Evolutionary conservation across 2,329 filamentous ascomycete species (phyloP).

Genomic region (Penicillium sp.): DNA sequence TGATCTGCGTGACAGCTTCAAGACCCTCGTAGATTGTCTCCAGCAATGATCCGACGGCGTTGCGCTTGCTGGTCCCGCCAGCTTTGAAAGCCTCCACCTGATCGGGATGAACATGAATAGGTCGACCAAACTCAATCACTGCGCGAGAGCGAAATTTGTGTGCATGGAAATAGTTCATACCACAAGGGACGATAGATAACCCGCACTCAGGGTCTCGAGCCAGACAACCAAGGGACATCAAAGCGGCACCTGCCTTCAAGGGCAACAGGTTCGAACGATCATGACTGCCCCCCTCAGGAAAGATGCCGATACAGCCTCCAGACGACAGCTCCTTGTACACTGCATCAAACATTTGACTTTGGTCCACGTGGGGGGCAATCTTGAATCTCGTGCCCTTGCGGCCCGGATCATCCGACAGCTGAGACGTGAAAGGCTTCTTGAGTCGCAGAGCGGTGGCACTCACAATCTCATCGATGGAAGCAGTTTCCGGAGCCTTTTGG

Average conservation of each 20-base stretch:
- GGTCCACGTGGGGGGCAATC: conserved; percentile 82
- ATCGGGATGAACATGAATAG: conserved; percentile 75
- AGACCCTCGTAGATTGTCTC: conserved; percentile 79
- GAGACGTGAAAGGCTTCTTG: conserved; percentile 76
- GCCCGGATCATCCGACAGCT: conserved; percentile 44
- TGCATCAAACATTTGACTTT: conserved; percentile 82
- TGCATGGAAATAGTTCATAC: conserved; percentile 97
- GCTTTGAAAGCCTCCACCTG: conserved; percentile 76
- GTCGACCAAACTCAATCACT: conserved; percentile 87
- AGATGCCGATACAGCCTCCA: conserved; percentile 90
- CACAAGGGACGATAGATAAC: conserved; percentile 84
- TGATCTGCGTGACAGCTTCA: conserved; percentile 78
- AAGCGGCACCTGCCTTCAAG: conserved; percentile 87
- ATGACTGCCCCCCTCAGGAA: conserved; percentile 90
- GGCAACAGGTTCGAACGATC: conserved; percentile 85
- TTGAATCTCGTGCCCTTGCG: conserved; percentile 68
- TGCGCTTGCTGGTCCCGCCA: conserved; percentile 48
- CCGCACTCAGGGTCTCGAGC: conserved; percentile 75
- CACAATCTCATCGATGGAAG: conserved; percentile 73
- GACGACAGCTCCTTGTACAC: conserved; percentile 77
- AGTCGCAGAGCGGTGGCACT: conserved; percentile 70
- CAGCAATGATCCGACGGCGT: conserved; percentile 40
- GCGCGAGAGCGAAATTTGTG: conserved; percentile 94
- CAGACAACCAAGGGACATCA: conserved; percentile 87
- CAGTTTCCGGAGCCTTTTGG: conserved; percentile 68